Conservation (phyloP, 495 filamentous ascomycete genomes). For the Astrothelium macrocarpum region DNA sequence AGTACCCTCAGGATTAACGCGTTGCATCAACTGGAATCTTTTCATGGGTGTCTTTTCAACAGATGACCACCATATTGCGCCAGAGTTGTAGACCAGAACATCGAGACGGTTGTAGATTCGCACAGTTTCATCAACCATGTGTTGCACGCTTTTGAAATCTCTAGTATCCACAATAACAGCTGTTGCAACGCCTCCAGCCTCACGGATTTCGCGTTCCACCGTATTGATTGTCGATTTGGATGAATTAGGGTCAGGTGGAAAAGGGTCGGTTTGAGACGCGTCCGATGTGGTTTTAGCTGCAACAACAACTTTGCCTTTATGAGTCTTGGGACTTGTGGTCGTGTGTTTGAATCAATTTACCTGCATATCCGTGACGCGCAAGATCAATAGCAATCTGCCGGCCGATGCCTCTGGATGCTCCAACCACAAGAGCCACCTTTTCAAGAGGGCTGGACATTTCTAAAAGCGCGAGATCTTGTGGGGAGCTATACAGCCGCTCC, state of each 20-base stretch:
- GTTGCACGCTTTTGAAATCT: conserved; percentile 50
- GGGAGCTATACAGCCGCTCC: not conserved
- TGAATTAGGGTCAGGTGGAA: conserved; percentile 80
- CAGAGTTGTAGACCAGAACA: conserved; percentile 71
- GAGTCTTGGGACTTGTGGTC: not conserved
- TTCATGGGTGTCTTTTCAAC: conserved; percentile 65
- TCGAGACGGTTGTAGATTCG: conserved; percentile 56
- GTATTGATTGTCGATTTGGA: conserved; percentile 70
- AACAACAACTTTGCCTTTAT: conserved; percentile 54
- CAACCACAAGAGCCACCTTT: conserved; percentile 59
- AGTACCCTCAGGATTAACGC: conserved; percentile 67
- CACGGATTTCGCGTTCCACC: conserved; percentile 66
- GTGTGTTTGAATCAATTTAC: conserved; percentile 31
- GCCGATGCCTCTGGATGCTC: conserved; percentile 69
- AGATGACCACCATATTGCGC: conserved; percentile 79
- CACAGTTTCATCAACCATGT: conserved; percentile 52
- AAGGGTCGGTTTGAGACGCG: conserved; percentile 45
- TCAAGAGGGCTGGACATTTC: conserved; percentile 5
- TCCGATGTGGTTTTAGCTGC: conserved; percentile 71
- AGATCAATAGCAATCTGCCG: conserved; percentile 69
- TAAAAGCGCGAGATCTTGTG: conserved; percentile 18
- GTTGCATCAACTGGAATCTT: conserved; percentile 74
- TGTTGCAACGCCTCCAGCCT: conserved; percentile 53
- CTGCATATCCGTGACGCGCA: conserved; percentile 58
- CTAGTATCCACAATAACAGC: conserved; percentile 65